A percentile compares a stretch with the other conserved stretches of the same genome.
Evolutionary conservation across 495 filamentous ascomycete genomes (phyloP).

Genomic region (Cercophora sp.): DNA sequence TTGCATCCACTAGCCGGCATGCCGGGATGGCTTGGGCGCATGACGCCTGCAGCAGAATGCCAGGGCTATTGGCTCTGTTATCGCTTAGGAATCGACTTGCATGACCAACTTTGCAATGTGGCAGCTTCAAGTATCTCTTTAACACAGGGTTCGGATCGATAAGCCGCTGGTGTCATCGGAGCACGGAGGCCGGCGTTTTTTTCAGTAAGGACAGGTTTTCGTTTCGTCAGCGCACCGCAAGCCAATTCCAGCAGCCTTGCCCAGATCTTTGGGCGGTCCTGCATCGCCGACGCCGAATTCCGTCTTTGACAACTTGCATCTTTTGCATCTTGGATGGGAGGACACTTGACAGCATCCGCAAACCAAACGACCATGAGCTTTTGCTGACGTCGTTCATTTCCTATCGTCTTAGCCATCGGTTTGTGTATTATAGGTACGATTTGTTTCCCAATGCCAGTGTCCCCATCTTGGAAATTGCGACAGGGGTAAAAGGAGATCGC

Average conservation of each 20-base stretch:
- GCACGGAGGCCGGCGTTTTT: conserved; percentile 6
- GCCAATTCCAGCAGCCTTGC: conserved; percentile 12
- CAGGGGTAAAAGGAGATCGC: conserved; percentile 5
- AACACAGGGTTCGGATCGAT: neutral
- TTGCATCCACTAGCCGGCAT: neutral
- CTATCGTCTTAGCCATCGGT: conserved; percentile 1
- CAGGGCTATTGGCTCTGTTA: neutral
- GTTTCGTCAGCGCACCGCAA: conserved; percentile 9
- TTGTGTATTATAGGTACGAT: conserved; percentile 17
- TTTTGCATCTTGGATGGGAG: conserved; percentile 4
- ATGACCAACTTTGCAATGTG: no score
- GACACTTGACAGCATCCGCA: conserved; percentile 3
- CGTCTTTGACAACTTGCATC: conserved; percentile 27
- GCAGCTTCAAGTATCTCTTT: neutral
- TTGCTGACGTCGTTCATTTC: conserved; percentile 13
- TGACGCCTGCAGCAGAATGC: conserved; percentile 8
- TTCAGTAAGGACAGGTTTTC: conserved; percentile 27
- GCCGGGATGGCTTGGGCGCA: conserved; percentile 1
- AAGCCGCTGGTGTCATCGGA: conserved; percentile 3
- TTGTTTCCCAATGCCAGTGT: conserved; percentile 7
- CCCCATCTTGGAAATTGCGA: conserved; percentile 15
- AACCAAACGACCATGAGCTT: conserved; percentile 15
- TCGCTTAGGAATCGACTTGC: no score
- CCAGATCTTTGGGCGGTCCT: conserved; percentile 10
- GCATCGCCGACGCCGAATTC: conserved; percentile 13